A percentile compares a stretch with the other conserved stretches of the same genome.
phyloP scores from a whole-genome alignment of 2,329 filamentous ascomycete genomes.

The Botrytis pseudocinerea region DNA sequence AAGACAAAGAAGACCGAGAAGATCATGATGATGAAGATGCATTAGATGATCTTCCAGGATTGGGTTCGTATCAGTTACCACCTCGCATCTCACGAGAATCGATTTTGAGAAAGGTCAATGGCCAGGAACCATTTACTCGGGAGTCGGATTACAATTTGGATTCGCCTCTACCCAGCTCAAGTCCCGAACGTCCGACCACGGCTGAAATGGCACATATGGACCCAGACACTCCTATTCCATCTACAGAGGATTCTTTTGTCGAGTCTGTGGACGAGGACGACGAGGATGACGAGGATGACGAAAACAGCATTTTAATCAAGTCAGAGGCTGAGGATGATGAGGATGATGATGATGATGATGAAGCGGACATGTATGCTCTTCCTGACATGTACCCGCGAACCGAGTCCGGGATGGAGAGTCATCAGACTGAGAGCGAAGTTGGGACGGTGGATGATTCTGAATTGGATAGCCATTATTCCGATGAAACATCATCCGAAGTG shows the following conservation, averaged over 20 bases:
- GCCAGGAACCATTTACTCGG: conserved; percentile 51
- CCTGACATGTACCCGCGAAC: conserved; percentile 64
- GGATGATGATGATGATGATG: conserved; percentile 51
- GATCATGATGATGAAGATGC: conserved; percentile 58
- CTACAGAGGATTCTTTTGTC: conserved; percentile 69
- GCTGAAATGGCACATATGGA: conserved; percentile 58
- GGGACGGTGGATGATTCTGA: conserved; percentile 30
- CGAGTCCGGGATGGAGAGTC: conserved; percentile 45
- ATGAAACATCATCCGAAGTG: conserved; percentile 39
- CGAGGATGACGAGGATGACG: background rate
- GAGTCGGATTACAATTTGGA: conserved; percentile 66
- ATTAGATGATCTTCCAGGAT: conserved; percentile 58
- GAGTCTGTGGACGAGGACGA: conserved; percentile 49
- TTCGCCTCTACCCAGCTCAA: conserved; percentile 60
- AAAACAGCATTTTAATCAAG: conserved; percentile 62
- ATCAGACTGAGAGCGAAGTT: conserved; percentile 11
- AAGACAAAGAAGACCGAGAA: conserved; percentile 55
- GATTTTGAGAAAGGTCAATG: conserved; percentile 85
- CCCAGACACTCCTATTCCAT: conserved; percentile 87
- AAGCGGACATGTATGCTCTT: conserved; percentile 65
- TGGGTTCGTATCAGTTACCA: conserved; percentile 65
- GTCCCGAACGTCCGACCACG: conserved; percentile 51
- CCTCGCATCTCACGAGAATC: conserved; percentile 89
- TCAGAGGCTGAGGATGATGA: conserved; percentile 53
- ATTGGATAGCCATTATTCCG: conserved; percentile 52